Base-by-base conservation (phyloP, 192 early-diverging fungal genomes). In the Backusella morwellensis region DNA sequence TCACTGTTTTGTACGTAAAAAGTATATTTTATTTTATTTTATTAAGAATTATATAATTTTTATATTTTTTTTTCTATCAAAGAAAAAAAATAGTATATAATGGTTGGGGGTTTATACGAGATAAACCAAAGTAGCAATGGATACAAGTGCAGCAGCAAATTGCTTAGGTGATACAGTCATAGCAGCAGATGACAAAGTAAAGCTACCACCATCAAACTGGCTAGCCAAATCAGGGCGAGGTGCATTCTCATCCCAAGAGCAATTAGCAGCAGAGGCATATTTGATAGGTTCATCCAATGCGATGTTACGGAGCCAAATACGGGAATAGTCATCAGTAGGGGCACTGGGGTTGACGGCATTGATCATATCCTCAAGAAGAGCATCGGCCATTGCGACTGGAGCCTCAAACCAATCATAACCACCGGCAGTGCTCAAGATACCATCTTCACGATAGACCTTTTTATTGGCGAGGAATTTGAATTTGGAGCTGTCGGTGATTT, bases 291-390 rank as follows among this genome's bases (percentile, higher is more conserved):
- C 90, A 35, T 75, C 59, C 32, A 83, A 83, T 35, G 88, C 91
- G 77, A 94, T 76, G 67, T 94, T 92, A 78, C 93, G 91, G 76
- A 94, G 81, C 92, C 92, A 94, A 73, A 82, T 84, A 67, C 89
- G 88, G 38, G 75, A 36, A 75, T 87, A 89, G 17, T 80, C 77
- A 68, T 70, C 38, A 70, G 85, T 85, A 36, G 87, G 83, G 23
- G 85, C 87, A 17, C 80, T 78, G 26, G 91, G 89, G 72, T 92
- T 89, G 17, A 87, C 80, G 2, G 88, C 90, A 63, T 89, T 87
- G 68, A 93, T 85, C 6, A 94, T 70, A 76, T 94, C 93, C 76
- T 92, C 88, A 47, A 94, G 85, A 23, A 91, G 80, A 23, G 90
- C 89, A 79, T 94, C 91, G 17, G 86, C 84, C 86, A 91, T 91